phyloP scores from a whole-genome alignment of 192 early-diverging fungal species.

The Paraglomus brasilianum region DNA sequence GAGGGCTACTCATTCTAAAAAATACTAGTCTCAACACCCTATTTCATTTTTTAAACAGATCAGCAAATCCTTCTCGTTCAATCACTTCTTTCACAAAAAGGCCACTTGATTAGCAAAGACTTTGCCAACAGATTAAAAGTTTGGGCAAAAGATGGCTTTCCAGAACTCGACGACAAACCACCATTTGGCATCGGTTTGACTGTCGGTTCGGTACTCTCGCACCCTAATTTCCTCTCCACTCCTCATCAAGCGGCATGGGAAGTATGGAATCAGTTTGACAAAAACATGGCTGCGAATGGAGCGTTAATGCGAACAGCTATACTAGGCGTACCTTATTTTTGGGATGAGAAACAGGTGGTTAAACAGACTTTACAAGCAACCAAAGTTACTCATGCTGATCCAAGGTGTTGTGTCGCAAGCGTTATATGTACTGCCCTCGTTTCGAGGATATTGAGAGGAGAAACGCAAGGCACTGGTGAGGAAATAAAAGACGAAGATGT shows the following conservation, averaged over 20 bases:
- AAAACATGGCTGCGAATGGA: slow-evolving; percentile 42
- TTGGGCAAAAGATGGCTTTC: slow-evolving; percentile 55
- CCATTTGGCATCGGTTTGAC: slow-evolving; percentile 57
- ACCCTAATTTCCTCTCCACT: slow-evolving; percentile 45
- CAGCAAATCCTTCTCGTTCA: slow-evolving; percentile 58
- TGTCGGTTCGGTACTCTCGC: slow-evolving; percentile 45
- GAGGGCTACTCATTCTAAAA: not conserved
- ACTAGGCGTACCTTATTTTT: slow-evolving; percentile 40
- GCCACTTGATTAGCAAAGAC: slow-evolving; percentile 45
- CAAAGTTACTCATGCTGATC: slow-evolving; percentile 47
- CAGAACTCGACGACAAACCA: slow-evolving; percentile 49
- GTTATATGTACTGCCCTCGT: slow-evolving; percentile 37
- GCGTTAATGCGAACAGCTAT: slow-evolving; percentile 45
- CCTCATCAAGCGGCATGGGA: slow-evolving; percentile 49
- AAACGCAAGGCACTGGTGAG: slow-evolving; percentile 21
- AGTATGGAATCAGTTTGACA: slow-evolving; percentile 38
- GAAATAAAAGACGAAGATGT: slow-evolving; percentile 30
- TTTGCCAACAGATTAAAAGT: slow-evolving; percentile 51
- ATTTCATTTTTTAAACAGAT: slow-evolving; percentile 36
- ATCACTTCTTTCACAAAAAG: slow-evolving; percentile 48
- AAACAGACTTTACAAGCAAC: slow-evolving; percentile 42
- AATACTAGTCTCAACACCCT: not conserved
- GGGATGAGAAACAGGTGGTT: slow-evolving; percentile 42
- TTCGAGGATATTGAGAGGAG: slow-evolving; percentile 41
- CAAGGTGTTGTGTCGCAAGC: slow-evolving; percentile 40